Base-by-base conservation (phyloP, 176 grass and related monocot genomes). In the Zea luxurians region DNA sequence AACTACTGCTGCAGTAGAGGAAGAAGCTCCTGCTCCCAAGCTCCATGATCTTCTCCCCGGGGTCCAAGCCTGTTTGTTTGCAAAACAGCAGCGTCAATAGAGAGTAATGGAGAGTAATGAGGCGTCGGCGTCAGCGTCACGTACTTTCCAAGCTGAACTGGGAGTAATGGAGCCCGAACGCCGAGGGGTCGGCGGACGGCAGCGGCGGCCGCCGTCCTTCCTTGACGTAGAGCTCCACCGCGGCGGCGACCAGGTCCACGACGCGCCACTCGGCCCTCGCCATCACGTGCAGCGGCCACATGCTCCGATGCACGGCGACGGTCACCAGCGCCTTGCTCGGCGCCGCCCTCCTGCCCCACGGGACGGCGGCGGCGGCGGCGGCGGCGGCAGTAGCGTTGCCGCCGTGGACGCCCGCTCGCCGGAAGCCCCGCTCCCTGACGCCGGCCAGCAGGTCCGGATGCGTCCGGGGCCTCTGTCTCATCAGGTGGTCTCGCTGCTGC, bases 21-120 rank as follows among this genome's bases (percentile, higher is more conserved):
- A 96, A 96, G 85, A 96, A 96, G 80, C 85, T 96, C 49, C 93
- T 88, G 57, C 90, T 90, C 18, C 77, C 93, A 58, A 88, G 78
- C 52, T 68, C 72, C 70, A 92, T 64, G 34, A 92, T 73, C 68
- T 90, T 90, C 73, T 90, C 93, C 36, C 76, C 75, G 2, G 82
- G 68, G 74, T 84, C 68, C 82, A 97, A 81, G 79, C 90, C 93
- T 97, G 48, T 8, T 54, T 90, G 49, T 34, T 20, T 4, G 8
- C 37, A 59, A 27, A 41, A 27, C 68, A 74, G 21, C 18, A 7
- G 9, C 2, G 48, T 63, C 38, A 27, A 27, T 27, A 27, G 27
- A 27, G 27, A 27, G 27, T 27, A 27, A 27, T 27, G 27, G 27
- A 27, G 27, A 27, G 27, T 27, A 27, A 27, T 27, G 27, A 27